phyloP scores from a whole-genome alignment of 2,329 filamentous ascomycete species.

The Cyanodermella asteris region DNA sequence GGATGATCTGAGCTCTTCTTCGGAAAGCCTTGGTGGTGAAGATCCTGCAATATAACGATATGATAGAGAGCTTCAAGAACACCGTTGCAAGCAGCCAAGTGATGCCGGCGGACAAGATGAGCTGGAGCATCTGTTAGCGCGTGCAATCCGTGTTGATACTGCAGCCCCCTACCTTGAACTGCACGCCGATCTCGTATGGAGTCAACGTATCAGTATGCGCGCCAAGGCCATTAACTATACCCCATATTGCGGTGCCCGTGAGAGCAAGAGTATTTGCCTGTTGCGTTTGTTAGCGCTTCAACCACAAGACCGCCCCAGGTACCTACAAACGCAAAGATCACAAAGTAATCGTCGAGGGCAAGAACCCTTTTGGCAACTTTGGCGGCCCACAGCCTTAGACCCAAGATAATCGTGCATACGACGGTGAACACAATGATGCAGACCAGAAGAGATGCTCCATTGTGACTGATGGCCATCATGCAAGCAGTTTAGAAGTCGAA shows the following conservation, averaged over 20 bases:
- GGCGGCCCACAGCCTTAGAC: not conserved
- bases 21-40: constrained; percentile 1
- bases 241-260: too few relatives aligned
- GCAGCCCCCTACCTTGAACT: too few relatives aligned
- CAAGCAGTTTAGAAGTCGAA: too few relatives aligned
- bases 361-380: not conserved
- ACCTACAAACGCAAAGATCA: constrained; percentile 1
- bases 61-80: not conserved
- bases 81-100: constrained; percentile 1
- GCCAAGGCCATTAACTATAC: constrained; percentile 1
- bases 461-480: not conserved
- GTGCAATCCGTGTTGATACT: too few relatives aligned
- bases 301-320: too few relatives aligned
- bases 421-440: constrained; percentile 1
- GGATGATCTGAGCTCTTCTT: not conserved
- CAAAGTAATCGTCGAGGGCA: not conserved
- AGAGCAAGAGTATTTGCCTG: too few relatives aligned
- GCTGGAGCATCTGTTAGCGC: not conserved
- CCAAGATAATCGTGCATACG: not conserved
- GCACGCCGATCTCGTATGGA: too few relatives aligned
- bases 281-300: too few relatives aligned
- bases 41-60: not conserved
- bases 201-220: too few relatives aligned
- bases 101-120: not conserved
- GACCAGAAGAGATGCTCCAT: not conserved